Conservation (phyloP, 345 rosid genomes). For the Nephelium lappaceum region DNA sequence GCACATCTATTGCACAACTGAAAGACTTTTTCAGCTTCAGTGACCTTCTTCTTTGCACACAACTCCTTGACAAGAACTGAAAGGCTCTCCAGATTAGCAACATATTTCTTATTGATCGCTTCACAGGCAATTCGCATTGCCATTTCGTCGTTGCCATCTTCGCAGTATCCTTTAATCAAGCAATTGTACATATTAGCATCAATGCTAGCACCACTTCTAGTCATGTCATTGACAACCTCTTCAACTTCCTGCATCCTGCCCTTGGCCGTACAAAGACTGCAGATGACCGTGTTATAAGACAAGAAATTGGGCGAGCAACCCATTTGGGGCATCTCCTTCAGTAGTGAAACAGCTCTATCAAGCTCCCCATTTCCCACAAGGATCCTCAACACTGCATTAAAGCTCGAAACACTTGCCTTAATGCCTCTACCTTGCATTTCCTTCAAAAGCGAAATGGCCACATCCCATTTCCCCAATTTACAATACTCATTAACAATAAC, state of each 20-base stretch:
- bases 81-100: conserved; percentile 33
- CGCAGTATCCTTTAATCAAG: conserved; percentile 33
- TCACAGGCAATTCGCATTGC: conserved; percentile 28
- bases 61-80: conserved; percentile 23
- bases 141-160: conserved; percentile 26
- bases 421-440: conserved; percentile 33
- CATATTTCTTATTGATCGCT: conserved; percentile 24
- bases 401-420: conserved; percentile 22
- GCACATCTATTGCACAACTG: conserved; percentile 27
- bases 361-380: conserved; percentile 30
- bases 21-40: conserved; percentile 23
- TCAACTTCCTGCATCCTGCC: conserved; percentile 38
- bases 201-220: conserved; percentile 14
- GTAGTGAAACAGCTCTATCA: conserved; percentile 30
- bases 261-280: conserved; percentile 28
- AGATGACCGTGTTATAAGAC: conserved; percentile 32
- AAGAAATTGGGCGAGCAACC: conserved; percentile 35
- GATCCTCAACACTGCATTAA: conserved; percentile 35
- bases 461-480: conserved; percentile 32
- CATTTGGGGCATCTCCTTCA: conserved; percentile 32
- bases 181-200: conserved; percentile 35
- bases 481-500: conserved; percentile 35
- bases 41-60: conserved; percentile 24
- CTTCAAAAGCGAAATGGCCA: conserved; percentile 32
- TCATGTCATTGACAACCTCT: conserved; percentile 33